phyloP scores from a whole-genome alignment of 345 rosid genomes.

The Citropsis articulata region DNA sequence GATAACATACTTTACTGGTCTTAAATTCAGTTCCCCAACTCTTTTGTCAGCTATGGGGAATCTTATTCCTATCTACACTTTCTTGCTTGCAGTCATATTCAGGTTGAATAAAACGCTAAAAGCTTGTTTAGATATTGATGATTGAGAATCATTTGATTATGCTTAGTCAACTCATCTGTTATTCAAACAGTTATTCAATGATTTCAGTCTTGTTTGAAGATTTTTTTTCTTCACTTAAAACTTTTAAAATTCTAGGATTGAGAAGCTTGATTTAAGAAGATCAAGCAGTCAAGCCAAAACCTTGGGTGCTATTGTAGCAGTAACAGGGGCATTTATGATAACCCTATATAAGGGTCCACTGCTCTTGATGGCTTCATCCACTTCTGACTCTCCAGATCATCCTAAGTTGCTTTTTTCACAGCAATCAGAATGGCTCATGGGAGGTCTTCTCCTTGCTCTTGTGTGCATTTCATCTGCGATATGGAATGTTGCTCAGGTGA shows the following conservation, averaged over 20 bases:
- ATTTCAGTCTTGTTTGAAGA: background rate
- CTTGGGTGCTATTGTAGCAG: slow-evolving; percentile 36
- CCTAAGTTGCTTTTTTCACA: background rate
- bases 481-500: slow-evolving; percentile 26
- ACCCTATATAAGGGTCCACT: slow-evolving; percentile 40
- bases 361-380: slow-evolving; percentile 11
- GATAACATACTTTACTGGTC: slow-evolving; percentile 18
- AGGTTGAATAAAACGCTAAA: slow-evolving; percentile 17
- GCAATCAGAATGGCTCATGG: slow-evolving; percentile 24
- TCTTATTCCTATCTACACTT: slow-evolving; percentile 37
- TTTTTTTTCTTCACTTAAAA: background rate
- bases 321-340: slow-evolving; percentile 38
- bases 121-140: background rate
- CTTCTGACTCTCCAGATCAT: slow-evolving; percentile 6
- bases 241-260: slow-evolving; percentile 27
- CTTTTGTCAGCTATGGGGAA: slow-evolving; percentile 35
- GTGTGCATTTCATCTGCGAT: background rate
- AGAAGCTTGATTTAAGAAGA: slow-evolving; percentile 30
- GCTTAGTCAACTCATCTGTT: background rate
- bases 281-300: slow-evolving; percentile 38
- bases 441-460: slow-evolving; percentile 24
- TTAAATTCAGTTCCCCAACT: slow-evolving; percentile 36
- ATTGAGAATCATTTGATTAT: background rate
- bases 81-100: slow-evolving; percentile 33
- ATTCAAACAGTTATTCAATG: background rate